These are phyloP conservation scores for Chrysoporthe cubensis DNA, from an alignment of 2,329 filamentous ascomycete genomes.

Conservation along the genomic window DNA sequence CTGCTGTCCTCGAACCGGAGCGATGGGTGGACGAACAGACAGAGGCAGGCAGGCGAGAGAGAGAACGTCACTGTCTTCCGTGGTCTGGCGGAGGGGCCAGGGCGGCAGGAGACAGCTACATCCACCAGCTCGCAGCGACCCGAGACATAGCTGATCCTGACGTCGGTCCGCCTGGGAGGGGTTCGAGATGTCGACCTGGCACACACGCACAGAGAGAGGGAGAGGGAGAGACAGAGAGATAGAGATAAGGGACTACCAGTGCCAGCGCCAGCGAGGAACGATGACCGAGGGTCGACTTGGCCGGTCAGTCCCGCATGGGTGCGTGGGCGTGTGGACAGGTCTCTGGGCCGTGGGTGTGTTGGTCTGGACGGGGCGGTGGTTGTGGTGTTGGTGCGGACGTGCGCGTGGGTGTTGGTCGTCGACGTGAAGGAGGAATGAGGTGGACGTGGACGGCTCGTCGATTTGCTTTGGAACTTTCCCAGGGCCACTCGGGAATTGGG, in stretches of 20 bases:
- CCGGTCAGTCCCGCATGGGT: not conserved
- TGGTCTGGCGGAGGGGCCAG: conserved; percentile 27
- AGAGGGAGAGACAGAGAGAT: not conserved
- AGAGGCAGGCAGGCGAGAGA: conserved; percentile 17
- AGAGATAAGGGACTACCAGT: conserved; percentile 6
- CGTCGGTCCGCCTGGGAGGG: conserved; percentile 18
- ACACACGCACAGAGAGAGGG: not conserved
- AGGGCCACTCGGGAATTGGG: not conserved
- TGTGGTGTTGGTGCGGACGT: not conserved
- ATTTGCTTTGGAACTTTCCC: conserved; percentile 1
- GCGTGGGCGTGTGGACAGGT: not conserved
- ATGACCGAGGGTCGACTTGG: not conserved
- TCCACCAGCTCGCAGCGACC: conserved; percentile 24
- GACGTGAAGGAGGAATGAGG: conserved; percentile 9
- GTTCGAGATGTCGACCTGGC: conserved; percentile 11
- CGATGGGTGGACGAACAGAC: conserved; percentile 8
- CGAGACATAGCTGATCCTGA: conserved; percentile 30
- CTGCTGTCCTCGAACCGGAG: not conserved
- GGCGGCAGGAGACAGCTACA: conserved; percentile 22
- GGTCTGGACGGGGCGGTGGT: not conserved
- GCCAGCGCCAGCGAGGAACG: not conserved
- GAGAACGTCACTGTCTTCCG: not conserved
- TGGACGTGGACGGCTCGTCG: conserved; percentile 1
- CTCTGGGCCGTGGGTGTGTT: not conserved
- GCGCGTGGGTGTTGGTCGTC: conserved; percentile 6